phyloP scores from a whole-genome alignment of 805 yeast species.

The Saturnispora besseyi region DNA sequence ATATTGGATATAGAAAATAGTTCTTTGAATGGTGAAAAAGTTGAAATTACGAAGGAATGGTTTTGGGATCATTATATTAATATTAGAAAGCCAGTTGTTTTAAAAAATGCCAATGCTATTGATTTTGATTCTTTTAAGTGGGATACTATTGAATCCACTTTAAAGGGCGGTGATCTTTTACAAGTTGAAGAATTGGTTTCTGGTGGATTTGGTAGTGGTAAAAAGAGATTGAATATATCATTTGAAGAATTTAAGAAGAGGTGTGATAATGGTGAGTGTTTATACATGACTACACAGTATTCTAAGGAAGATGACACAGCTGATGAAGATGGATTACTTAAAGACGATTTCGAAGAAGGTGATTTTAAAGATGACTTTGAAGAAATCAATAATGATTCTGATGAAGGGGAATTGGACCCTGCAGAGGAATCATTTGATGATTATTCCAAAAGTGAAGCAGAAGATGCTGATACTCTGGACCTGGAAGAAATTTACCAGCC shows the following conservation, averaged over 20 bases:
- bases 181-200: conserved; percentile 50
- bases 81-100: conserved; percentile 11
- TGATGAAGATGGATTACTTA: conserved; percentile 19
- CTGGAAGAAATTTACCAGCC: conserved; percentile 12
- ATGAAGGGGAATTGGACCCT: conserved; percentile 15
- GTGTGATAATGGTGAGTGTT: conserved; percentile 30
- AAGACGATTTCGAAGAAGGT: conserved; percentile 20
- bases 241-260: conserved; percentile 40
- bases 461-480: conserved; percentile 19
- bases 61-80: conserved; percentile 13
- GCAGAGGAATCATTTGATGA: conserved; percentile 14
- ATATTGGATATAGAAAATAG: conserved; percentile 1
- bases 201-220: conserved; percentile 66
- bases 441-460: conserved; percentile 16
- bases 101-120: conserved; percentile 5
- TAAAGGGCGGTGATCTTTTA: conserved; percentile 19
- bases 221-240: conserved; percentile 40
- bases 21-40: conserved; percentile 3
- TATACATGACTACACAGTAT: conserved; percentile 67
- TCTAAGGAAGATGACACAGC: conserved; percentile 37
- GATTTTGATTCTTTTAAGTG: conserved; percentile 9
- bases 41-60: conserved; percentile 9
- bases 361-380: conserved; percentile 18
- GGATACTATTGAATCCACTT: conserved; percentile 8
- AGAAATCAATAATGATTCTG: conserved; percentile 12